Base-by-base conservation (phyloP, 2,329 filamentous ascomycete species). In the Juglanconis sp. region DNA sequence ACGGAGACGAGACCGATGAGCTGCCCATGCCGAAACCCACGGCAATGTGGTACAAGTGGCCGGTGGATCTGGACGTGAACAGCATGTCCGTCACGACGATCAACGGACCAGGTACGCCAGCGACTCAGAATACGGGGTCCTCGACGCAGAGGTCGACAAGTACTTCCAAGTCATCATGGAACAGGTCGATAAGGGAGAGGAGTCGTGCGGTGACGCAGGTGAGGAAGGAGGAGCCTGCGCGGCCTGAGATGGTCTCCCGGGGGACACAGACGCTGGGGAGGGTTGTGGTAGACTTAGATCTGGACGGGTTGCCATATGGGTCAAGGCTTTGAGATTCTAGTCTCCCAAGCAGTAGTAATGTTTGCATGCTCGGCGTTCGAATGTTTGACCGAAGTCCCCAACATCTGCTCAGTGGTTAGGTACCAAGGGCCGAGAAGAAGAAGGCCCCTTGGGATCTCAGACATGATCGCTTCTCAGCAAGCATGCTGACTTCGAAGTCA, bases 41-140 rank as follows among this genome's bases (percentile, higher is more conserved):
- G 17, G 47, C 50, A 31, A 52, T 40, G 11, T 57, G 56, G 56
- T 57, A 36, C 34, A 57, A 52, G 38, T 57, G 56, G 56, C 56
- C 56, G 1, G 56, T 57, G 4, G 49, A 57, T 24, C 38, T 57
- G 30, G 56, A 57, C 8, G 31, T 57, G 3, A 53, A 57, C 47
- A 57, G 31, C 48, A 52, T 57, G 48, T 52, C 56, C 4, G 56
- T 57, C 13, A 57, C 56, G n/a, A 57, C 56, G 1, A 31, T 30
- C 10, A 46, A 47, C 34, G 38, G n/a, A 42, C 1, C 38, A 13
- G 46, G 35, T 11, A 50, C 46, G 30, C 2, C 5, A 2, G 35
- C 46, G 30, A 57, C 56, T 5, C 56, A 53, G 17, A 35, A 42
- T 3, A 52, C 38, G 17, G n/a, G 11, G 0, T 10, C 24, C 17